phyloP scores from a whole-genome alignment of 2,329 filamentous ascomycete species.

The Neophaeococcomyces mojaviensis region DNA sequence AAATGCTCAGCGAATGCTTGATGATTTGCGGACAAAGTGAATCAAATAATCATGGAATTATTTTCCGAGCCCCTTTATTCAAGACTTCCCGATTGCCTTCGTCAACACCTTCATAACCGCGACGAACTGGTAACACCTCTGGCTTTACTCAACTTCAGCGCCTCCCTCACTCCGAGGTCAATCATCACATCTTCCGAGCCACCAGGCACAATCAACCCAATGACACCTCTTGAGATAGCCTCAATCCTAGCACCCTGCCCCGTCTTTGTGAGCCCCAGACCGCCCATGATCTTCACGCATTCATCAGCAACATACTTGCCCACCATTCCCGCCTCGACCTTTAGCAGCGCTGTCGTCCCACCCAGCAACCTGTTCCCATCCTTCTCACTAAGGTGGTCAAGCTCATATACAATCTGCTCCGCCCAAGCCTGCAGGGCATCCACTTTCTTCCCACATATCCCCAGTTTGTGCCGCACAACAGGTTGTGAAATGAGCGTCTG shows the following conservation, averaged over 20 bases:
- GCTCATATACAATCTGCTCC: constrained; percentile 47
- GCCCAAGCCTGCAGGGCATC: constrained; percentile 53
- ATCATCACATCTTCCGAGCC: constrained; percentile 16
- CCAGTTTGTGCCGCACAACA: constrained; percentile 50
- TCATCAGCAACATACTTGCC: constrained; percentile 10
- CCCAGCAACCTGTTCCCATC: constrained; percentile 8
- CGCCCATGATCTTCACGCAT: constrained; percentile 15
- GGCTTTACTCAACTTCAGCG: constrained; percentile 9
- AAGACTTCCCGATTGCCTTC: too few species aligned
- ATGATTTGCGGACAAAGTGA: too few species aligned
- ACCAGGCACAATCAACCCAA: constrained; percentile 12
- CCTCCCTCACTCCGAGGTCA: constrained; percentile 14
- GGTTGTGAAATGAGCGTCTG: constrained; percentile 49
- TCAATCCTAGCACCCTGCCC: constrained; percentile 14
- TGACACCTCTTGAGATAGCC: constrained; percentile 11
- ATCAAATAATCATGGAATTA: too few species aligned
- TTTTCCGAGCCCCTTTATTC: too few species aligned
- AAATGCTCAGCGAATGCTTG: too few species aligned
- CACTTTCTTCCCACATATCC: constrained; percentile 46
- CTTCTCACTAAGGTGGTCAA: constrained; percentile 5
- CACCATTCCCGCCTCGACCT: constrained; percentile 10
- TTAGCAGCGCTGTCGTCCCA: constrained; percentile 4
- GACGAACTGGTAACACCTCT: not conserved
- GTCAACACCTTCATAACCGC: constrained; percentile 1
- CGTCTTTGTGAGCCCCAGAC: constrained; percentile 12